These are phyloP conservation scores for Alternaria gansuensis DNA, from an alignment of 2,329 filamentous ascomycete genomes.

Conservation along the genomic window DNA sequence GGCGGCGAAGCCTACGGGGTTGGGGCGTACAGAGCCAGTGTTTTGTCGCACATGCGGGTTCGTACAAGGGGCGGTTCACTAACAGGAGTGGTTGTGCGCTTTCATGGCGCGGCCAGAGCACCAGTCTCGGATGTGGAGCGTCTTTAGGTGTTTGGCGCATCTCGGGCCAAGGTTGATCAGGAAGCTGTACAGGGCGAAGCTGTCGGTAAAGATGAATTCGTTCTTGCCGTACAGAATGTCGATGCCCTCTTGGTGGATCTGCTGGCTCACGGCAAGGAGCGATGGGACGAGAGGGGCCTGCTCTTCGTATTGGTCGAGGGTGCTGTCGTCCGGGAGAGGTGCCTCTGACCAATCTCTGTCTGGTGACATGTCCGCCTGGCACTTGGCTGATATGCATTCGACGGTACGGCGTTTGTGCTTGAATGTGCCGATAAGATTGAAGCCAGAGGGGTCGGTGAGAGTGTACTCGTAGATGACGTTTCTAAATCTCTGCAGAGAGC, in stretches of 20 bases:
- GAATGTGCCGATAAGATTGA: conserved; percentile 38
- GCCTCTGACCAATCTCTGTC: neutral
- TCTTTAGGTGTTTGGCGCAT: conserved; percentile 35
- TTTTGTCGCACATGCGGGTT: neutral
- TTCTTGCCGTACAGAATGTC: conserved; percentile 43
- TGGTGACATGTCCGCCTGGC: neutral
- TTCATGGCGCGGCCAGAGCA: conserved; percentile 35
- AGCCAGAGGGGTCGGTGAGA: conserved; percentile 38
- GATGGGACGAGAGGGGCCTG: conserved; percentile 30
- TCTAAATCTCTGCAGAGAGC: conserved; percentile 47
- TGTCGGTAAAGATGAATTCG: conserved; percentile 40
- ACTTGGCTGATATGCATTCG: conserved; percentile 27
- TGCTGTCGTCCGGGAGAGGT: conserved; percentile 14
- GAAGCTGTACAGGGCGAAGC: conserved; percentile 45
- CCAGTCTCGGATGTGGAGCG: conserved; percentile 40
- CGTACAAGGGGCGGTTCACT: neutral
- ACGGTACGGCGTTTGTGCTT: conserved; percentile 44
- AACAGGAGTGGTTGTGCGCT: conserved; percentile 46
- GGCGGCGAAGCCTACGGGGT: conserved; percentile 32
- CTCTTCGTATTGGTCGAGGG: conserved; percentile 20
- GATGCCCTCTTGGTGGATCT: conserved; percentile 40
- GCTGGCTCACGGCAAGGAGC: conserved; percentile 43
- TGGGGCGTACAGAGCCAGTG: neutral
- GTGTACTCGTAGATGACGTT: conserved; percentile 47
- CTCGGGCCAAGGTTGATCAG: conserved; percentile 43